A percentile compares a stretch with the other conserved stretches of the same genome.
phyloP scores from a whole-genome alignment of 1,139 yeast genomes.

The Magnusiomyces ingens region DNA sequence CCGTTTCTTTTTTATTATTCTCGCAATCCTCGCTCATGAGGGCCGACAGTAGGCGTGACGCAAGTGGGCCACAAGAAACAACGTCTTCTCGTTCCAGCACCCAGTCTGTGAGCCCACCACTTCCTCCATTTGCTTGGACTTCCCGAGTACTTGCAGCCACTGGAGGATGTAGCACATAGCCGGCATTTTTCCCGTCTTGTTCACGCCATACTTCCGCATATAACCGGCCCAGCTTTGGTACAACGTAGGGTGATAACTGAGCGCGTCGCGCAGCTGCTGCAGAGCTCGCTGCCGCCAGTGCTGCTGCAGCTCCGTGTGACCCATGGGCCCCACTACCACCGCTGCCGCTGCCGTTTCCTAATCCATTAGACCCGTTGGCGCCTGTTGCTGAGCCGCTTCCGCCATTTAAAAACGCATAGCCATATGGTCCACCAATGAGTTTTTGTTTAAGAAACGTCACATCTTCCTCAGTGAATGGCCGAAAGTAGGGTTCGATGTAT shows the following conservation, averaged over 20 bases:
- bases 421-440: constrained; percentile 36
- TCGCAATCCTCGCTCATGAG: constrained; percentile 48
- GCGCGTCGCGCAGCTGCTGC: constrained; percentile 23
- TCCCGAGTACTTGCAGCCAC: constrained; percentile 16
- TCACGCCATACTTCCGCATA: constrained; percentile 83
- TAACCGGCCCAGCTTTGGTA: constrained; percentile 79
- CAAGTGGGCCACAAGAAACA: constrained; percentile 86
- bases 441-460: constrained; percentile 62
- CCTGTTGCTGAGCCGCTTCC: constrained; percentile 22
- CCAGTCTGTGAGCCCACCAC: constrained; percentile 55
- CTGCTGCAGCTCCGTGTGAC: constrained; percentile 19
- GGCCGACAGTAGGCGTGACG: constrained; percentile 79
- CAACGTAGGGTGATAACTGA: constrained; percentile 37
- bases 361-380: too few relatives aligned
- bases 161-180: constrained; percentile 32
- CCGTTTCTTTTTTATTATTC: constrained; percentile 20
- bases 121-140: constrained; percentile 39
- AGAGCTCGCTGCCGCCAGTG: constrained; percentile 21
- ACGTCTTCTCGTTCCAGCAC: constrained; percentile 56
- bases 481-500: constrained; percentile 77
- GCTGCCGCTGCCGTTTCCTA: too few relatives aligned
- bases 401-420: constrained; percentile 12
- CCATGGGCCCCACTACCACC: constrained; percentile 4
- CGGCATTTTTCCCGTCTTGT: constrained; percentile 52
- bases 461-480: constrained; percentile 75